A percentile compares a stretch with the other conserved stretches of the same genome.
Evolutionary conservation across 768 basidiomycete species (phyloP).

Genomic region (Podaxis rugospora): DNA sequence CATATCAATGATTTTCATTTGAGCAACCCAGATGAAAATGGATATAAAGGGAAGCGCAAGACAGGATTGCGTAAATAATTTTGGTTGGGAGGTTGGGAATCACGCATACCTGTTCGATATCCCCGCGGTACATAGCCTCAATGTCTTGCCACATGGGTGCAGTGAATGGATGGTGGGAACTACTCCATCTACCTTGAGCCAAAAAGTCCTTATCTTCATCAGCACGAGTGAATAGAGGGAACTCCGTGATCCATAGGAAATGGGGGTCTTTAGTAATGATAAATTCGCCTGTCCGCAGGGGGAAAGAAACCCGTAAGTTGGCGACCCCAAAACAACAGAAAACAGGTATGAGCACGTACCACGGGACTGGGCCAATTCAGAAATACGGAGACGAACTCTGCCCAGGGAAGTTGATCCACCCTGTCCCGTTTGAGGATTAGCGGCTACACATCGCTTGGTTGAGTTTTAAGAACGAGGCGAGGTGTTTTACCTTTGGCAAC

Average conservation of each 20-base stretch:
- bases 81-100: conserved; percentile 7
- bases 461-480: conserved; percentile 6
- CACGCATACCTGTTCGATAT: conserved; percentile 48
- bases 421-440: conserved; percentile 32
- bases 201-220: conserved; percentile 87
- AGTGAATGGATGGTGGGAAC: conserved; percentile 94
- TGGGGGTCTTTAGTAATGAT: conserved; percentile 56
- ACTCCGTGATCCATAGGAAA: conserved; percentile 95
- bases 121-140: conserved; percentile 65
- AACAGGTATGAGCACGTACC: conserved; percentile 36
- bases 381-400: conserved; percentile 58
- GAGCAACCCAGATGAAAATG: conserved; percentile 2
- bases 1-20: not conserved
- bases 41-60: not conserved
- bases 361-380: conserved; percentile 58
- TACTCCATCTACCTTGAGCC: conserved; percentile 86
- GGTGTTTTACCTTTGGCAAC: conserved; percentile 44
- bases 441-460: conserved; percentile 10
- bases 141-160: conserved; percentile 93
- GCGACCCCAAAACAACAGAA: not conserved
- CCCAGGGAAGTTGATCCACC: conserved; percentile 87
- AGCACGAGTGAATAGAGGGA: conserved; percentile 83
- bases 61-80: conserved; percentile 6
- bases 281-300: conserved; percentile 45
- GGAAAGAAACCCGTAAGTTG: conserved; percentile 8